phyloP scores from a whole-genome alignment of 352 stramenopile genomes.

The Globisporangium cederbergense region DNA sequence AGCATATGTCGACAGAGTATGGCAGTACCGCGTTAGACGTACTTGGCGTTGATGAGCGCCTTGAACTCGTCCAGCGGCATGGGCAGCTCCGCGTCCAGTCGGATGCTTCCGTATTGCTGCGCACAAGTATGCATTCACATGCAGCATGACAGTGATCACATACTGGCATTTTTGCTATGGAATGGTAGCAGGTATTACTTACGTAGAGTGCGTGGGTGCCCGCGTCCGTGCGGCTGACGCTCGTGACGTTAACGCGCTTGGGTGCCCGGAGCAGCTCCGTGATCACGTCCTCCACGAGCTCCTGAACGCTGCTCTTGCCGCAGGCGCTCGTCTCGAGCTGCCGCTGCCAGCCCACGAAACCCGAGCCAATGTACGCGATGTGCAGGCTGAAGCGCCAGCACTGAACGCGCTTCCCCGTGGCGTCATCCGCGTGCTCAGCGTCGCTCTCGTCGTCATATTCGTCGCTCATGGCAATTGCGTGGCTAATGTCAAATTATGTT shows the following conservation, averaged over 20 bases:
- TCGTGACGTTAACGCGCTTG: slow-evolving; percentile 75
- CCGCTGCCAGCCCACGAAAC: slow-evolving; percentile 79
- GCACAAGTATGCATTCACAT: slow-evolving; percentile 4
- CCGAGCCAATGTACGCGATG: slow-evolving; percentile 75
- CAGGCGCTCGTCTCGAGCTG: slow-evolving; percentile 46
- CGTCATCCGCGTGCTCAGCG: neutral
- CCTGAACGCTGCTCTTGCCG: slow-evolving; percentile 71
- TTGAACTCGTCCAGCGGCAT: slow-evolving; percentile 44
- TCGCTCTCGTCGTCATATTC: slow-evolving; percentile 3
- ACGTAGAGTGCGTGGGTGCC: slow-evolving; percentile 85
- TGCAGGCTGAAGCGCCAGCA: slow-evolving; percentile 64
- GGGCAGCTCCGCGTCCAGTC: slow-evolving; percentile 33
- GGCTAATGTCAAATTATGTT: neutral
- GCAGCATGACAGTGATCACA: slow-evolving; percentile 11
- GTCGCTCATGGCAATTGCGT: neutral
- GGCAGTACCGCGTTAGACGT: slow-evolving; percentile 1
- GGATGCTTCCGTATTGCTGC: slow-evolving; percentile 86
- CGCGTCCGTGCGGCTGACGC: slow-evolving; percentile 79
- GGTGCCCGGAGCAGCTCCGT: slow-evolving; percentile 39
- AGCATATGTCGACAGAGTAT: neutral
- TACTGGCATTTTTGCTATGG: neutral
- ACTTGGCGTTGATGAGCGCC: slow-evolving; percentile 55
- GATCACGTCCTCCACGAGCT: slow-evolving; percentile 70
- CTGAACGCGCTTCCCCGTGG: neutral
- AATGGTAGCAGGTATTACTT: slow-evolving; percentile 11